Conservation (phyloP, 2,329 filamentous ascomycete species). For the Mycocentrospora acerina region DNA sequence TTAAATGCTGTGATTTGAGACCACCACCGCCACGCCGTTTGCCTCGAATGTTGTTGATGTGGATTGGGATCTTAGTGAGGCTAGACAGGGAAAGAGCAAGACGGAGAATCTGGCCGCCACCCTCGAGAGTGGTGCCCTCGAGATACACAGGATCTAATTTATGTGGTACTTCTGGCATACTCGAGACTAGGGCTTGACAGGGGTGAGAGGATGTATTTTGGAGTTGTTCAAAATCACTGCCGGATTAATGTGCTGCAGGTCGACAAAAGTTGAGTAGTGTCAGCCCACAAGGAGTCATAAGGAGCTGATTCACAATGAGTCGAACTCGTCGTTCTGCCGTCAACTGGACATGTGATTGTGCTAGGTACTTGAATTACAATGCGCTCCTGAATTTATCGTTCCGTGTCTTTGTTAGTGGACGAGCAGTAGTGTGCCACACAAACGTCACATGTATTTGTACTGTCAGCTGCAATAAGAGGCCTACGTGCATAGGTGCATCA, state of each 20-base stretch:
- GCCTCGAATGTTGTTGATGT: constrained; percentile 56
- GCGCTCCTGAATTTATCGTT: not conserved
- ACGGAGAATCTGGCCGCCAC: constrained; percentile 62
- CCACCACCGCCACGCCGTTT: constrained; percentile 55
- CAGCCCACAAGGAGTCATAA: too few species aligned
- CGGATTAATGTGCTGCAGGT: not conserved
- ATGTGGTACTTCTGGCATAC: too few species aligned
- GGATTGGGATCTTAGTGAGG: constrained; percentile 53
- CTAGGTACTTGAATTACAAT: constrained; percentile 2
- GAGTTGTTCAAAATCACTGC: not conserved
- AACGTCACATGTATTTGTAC: too few species aligned
- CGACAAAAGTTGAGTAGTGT: not conserved
- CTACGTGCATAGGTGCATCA: too few species aligned
- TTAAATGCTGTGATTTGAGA: constrained; percentile 59
- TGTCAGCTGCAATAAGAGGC: too few species aligned
- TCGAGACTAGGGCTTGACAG: too few species aligned
- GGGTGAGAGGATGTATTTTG: not conserved
- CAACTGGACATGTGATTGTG: constrained; percentile 21
- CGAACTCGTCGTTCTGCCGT: constrained; percentile 10
- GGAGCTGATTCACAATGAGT: constrained; percentile 12
- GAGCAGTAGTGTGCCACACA: too few species aligned
- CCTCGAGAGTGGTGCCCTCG: constrained; percentile 61
- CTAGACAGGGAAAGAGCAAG: constrained; percentile 58
- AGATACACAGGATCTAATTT: constrained; percentile 44
- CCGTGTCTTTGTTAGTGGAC: too few species aligned